Conservation (phyloP, 2,329 filamentous ascomycete genomes). For the Myotisia sp. region DNA sequence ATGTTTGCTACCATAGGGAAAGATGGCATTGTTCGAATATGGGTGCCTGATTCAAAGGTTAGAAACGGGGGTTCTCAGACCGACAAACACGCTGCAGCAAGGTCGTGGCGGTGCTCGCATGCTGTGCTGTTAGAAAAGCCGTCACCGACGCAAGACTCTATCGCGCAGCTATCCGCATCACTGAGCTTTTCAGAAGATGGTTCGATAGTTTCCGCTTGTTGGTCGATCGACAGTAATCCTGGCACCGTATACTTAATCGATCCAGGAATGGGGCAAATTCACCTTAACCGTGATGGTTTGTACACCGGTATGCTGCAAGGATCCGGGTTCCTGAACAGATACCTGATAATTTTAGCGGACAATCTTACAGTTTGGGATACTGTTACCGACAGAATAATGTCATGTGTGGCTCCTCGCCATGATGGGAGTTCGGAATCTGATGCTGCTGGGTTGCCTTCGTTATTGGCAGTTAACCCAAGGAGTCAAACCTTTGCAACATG, state of each 20-base stretch:
- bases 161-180: constrained; percentile 40
- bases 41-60: constrained; percentile 59
- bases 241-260: constrained; percentile 65
- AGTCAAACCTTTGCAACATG: constrained; percentile 54
- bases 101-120: constrained; percentile 60
- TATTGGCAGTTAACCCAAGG: constrained; percentile 53
- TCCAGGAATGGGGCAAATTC: constrained; percentile 50
- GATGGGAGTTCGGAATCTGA: constrained; percentile 7
- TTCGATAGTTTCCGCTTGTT: constrained; percentile 57
- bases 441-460: constrained; percentile 12
- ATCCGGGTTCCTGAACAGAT: constrained; percentile 57
- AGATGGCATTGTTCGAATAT: constrained; percentile 64
- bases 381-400: constrained; percentile 60
- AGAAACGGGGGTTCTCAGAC: constrained; percentile 53
- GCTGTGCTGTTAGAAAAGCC: constrained; percentile 34
- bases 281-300: constrained; percentile 52
- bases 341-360: constrained; percentile 60
- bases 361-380: constrained; percentile 70
- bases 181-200: constrained; percentile 73
- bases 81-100: constrained; percentile 36
- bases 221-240: constrained; percentile 35
- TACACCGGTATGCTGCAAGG: constrained; percentile 51
- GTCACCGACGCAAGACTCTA: neutral
- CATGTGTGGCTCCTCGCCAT: constrained; percentile 44
- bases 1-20: constrained; percentile 76